Percentiles rank a stretch among this genome's conserved stretches.
These are phyloP conservation scores for Glonium stellatum DNA, from an alignment of 495 filamentous ascomycete genomes.

Conservation along the genomic window DNA sequence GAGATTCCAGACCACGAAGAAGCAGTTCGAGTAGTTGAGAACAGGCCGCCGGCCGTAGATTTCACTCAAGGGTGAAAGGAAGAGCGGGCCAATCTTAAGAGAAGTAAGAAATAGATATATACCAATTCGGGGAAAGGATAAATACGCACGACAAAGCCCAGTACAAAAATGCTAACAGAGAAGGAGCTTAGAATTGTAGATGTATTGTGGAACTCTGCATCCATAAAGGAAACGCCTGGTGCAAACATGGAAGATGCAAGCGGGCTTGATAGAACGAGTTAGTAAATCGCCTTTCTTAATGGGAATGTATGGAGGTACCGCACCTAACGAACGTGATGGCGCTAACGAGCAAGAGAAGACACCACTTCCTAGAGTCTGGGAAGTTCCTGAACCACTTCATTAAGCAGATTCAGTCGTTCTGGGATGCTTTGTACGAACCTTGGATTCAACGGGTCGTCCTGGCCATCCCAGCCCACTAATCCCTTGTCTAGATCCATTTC, in stretches of 20 bases:
- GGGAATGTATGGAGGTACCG: constrained; percentile 2
- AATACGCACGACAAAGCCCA: constrained; percentile 51
- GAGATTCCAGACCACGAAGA: constrained; percentile 50
- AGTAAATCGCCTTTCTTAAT: background rate
- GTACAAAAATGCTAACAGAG: constrained; percentile 49
- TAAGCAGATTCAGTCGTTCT: background rate
- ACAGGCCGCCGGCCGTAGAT: constrained; percentile 57
- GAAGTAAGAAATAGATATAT: background rate
- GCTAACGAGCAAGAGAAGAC: constrained; percentile 37
- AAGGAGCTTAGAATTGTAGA: constrained; percentile 44
- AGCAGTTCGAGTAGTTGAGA: constrained; percentile 20
- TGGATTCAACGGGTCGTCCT: constrained; percentile 24
- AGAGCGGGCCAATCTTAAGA: constrained; percentile 47
- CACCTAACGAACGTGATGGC: constrained; percentile 38
- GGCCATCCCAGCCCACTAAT: constrained; percentile 22
- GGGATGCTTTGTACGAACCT: constrained; percentile 3
- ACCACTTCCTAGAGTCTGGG: constrained; percentile 39
- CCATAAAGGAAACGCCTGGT: constrained; percentile 19
- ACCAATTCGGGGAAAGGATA: background rate
- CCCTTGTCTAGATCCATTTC: constrained; percentile 20
- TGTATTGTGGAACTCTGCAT: constrained; percentile 20
- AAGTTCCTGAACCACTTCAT: constrained; percentile 37
- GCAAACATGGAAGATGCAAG: constrained; percentile 27
- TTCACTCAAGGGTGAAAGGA: constrained; percentile 66
- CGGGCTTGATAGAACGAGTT: constrained; percentile 10